A percentile compares a stretch with the other conserved stretches of the same genome.
These are phyloP conservation scores for Nicotiana tabacum DNA, from an alignment of 257 asterid species.

Conservation along the genomic window DNA sequence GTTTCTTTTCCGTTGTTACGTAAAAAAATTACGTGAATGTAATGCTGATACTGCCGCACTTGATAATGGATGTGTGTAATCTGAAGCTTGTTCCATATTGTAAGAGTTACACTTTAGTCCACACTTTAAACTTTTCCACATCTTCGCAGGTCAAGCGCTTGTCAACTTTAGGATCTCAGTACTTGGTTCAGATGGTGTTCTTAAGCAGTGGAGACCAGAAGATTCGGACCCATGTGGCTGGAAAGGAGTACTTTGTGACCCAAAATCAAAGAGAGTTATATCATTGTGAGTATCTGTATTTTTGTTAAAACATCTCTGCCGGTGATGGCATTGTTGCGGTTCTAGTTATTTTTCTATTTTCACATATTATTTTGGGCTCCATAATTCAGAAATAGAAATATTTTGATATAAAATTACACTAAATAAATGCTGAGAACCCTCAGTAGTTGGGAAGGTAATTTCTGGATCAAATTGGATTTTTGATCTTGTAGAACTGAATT, in stretches of 20 bases:
- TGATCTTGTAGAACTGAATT: background rate
- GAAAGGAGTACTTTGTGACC: slow-evolving; percentile 18
- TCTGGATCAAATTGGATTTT: background rate
- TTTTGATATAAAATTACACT: background rate
- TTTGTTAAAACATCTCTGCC: slow-evolving; percentile 1
- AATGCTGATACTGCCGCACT: background rate
- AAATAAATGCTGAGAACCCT: background rate
- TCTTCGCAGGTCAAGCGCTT: slow-evolving; percentile 14
- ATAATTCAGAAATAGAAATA: background rate
- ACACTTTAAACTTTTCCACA: background rate
- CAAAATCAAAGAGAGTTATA: slow-evolving; percentile 16
- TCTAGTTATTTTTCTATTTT: background rate
- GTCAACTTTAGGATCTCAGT: slow-evolving; percentile 11
- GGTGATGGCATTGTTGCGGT: background rate
- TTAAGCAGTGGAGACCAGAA: slow-evolving; percentile 18
- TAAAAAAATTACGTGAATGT: background rate
- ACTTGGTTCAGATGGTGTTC: slow-evolving; percentile 14
- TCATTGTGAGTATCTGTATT: slow-evolving; percentile 13
- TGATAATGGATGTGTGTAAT: background rate
- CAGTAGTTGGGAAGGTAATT: background rate
- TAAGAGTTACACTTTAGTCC: background rate
- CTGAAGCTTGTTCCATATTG: slow-evolving; percentile 5
- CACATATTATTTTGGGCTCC: background rate
- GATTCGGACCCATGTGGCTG: slow-evolving; percentile 18
- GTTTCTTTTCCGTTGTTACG: background rate